A percentile compares a stretch with the other conserved stretches of the same genome.
These are phyloP conservation scores for Eucalyptus dawsonii DNA, from an alignment of 345 rosid species.

Conservation along the genomic window DNA sequence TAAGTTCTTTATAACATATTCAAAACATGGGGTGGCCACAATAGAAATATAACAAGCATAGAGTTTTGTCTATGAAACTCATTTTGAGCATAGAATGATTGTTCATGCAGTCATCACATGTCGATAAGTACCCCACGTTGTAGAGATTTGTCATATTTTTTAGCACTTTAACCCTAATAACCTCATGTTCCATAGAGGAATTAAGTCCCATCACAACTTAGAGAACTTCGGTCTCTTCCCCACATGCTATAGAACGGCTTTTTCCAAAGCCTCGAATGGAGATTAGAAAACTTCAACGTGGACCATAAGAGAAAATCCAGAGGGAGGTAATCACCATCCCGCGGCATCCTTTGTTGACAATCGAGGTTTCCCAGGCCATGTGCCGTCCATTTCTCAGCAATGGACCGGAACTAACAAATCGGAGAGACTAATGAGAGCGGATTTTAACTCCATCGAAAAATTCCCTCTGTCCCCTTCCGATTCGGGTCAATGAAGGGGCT, in stretches of 20 bases:
- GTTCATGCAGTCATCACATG: background rate
- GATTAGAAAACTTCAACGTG: background rate
- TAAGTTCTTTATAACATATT: background rate
- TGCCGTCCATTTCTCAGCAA: background rate
- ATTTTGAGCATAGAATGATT: background rate
- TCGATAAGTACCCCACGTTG: background rate
- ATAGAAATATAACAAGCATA: background rate
- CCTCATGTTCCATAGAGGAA: background rate
- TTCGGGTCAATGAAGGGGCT: background rate
- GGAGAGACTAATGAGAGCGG: background rate
- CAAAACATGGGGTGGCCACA: background rate
- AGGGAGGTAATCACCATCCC: background rate
- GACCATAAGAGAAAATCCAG: background rate
- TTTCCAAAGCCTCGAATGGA: background rate
- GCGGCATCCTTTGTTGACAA: background rate
- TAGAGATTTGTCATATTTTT: background rate
- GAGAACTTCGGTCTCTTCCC: background rate
- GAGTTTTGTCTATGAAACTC: background rate
- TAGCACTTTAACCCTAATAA: background rate
- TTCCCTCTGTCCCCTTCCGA: background rate
- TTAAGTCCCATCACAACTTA: background rate
- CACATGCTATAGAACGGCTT: background rate
- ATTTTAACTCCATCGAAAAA: background rate
- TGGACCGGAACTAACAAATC: background rate
- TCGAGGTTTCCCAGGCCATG: background rate